Base-by-base conservation (phyloP, 2,329 filamentous ascomycete species). In the Hymenoscyphus occultus region DNA sequence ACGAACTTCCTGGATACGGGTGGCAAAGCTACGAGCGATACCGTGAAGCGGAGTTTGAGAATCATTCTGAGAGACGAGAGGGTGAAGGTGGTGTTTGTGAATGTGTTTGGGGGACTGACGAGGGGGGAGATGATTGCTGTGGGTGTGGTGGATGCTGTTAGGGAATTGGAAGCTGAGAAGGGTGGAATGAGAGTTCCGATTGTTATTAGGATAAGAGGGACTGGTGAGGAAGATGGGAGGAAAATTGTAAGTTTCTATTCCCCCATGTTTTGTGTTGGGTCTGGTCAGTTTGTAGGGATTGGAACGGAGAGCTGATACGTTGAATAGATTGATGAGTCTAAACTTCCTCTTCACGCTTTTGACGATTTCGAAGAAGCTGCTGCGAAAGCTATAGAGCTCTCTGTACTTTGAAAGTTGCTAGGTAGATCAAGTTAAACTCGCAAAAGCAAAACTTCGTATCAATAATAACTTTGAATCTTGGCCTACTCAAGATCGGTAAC, bases 1-100 rank as follows among this genome's bases (percentile, higher is more conserved):
- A 86, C 91, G 12, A 97, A 97, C 72, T 96, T 97, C 76, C 82
- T 97, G 63, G 93, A 97, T 75, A 96, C 91, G 0, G 93, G 93
- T 35, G 93, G 93, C 42, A 95, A 96, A 76, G 93, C 93, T 0
- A 97, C 92, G 0, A 85, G 86, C 39, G 86, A 90, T 69, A 96
- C 92, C 0, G 92, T 97, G 70, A 88, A 89, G 74, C 86, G 86
- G 64, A 88, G 87, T 1, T 95, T 96, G 74, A 83, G 87, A 64
- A 83, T 93, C 13, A 86, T 97, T 19, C 79, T 92, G 57, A 80
- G 82, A 5, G 92, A 97, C 71, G 77, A 82, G 1, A 81, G 91
- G 39, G 91, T 96, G 7, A 88, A 86, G 71, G 87, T 90, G 28
- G 83, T 90, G 22, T 89, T 90, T 71, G 87, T 90, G 39, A 90